Evolutionary conservation across 2,329 filamentous ascomycete genomes (phyloP), one percentile per base, ranked within the genome.

Genomic region (Plenodomus lindquistii): DNA sequence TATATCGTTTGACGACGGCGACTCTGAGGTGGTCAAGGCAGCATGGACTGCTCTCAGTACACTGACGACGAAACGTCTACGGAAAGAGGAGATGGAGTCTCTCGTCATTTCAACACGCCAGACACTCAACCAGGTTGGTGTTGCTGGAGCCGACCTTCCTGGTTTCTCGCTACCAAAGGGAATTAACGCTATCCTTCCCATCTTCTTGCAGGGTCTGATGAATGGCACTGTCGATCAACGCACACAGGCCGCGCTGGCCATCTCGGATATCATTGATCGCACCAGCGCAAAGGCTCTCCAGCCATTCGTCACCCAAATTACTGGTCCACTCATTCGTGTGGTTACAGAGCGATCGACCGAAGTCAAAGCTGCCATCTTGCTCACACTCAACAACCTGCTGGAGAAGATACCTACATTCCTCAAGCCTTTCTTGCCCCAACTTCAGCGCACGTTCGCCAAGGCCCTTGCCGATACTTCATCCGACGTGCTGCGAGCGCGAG

Each of bases 61-160:
- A 48, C 87, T 99, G 61, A 65, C 60, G 1, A 97, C 92, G 38
- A 92, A 92, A 71, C 87, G 85, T 62, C 82, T 99, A 53, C 87
- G 87, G 68, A 99, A 99, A 73, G 95, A 99, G 69, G 93, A 97
- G 74, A 97, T 99, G 94, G 95, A 99, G 69, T 85, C 88, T 0
- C 81, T 99, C 38, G 91, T 96, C 16, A 78, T 85, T 44, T 94
- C 93, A 0, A 96, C 93, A 2, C 82, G 93, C 50, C 89, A 95
- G 72, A 87, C 89, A 1, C 80, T 99, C 45, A 86, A 89, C 58
- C 90, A 93, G 65, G 89, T 97, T 39, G 94, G 95, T 61, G 89
- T 96, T 37, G 78, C 91, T 36, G 94, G 94, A 21, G 82, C 86
- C 35, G 87, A 92, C 65, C 79, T 99, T 39, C 85, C 91, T 34